Evolutionary conservation across 2,329 filamentous ascomycete species (phyloP), one percentile per base, ranked within the genome.

Genomic region (Pseudofabraea citricarpa): DNA sequence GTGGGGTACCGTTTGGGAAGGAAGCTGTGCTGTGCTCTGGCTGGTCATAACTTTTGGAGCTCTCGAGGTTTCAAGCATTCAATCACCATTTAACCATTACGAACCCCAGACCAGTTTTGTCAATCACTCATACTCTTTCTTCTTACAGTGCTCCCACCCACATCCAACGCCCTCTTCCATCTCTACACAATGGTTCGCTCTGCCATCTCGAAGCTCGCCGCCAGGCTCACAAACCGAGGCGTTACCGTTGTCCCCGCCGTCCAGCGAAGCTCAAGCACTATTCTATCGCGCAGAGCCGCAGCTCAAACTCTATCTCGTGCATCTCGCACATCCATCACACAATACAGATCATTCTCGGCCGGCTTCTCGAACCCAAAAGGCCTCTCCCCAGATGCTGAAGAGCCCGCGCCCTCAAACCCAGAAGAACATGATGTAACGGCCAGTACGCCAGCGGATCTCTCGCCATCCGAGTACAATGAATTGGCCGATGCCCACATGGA

Each of bases 401-500:
- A 81, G 45, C 79, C 80, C 27, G 27, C 27, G 8, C 53, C 63
- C 35, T 59, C 67, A 31, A 70, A 73, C 51, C 55, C 73, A 47
- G 61, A 66, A 37, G 60, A 69, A 44, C 55, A 58, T 45, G 52
- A 64, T 50, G 40, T 62, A 50, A 62, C 70, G 55, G 61, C 72
- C 40, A 67, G 64, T 18, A 71, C 74, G 46, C 72, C 85, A 1
- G 80, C 83, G 2, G 73, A 85, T 38, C 71, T 96, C 49, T 77
- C 78, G 2, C 78, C 84, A 3, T 69, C 73, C 20, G 71, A 89
- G 58, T 97, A 94, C 63, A 83, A 95, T 60, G 75, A 85, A 44
- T 71, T 87, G 22, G 80, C 90, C 21, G 87, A 96, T 59, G 64
- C 74, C 39, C 95, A 87, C 63, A 74, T 97, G 56, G 74, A 83